Percentiles rank a stretch among this genome's conserved stretches.
Evolutionary conservation across 306 rosid species (phyloP).

Genomic region (Sphenostylis stenocarpa): DNA sequence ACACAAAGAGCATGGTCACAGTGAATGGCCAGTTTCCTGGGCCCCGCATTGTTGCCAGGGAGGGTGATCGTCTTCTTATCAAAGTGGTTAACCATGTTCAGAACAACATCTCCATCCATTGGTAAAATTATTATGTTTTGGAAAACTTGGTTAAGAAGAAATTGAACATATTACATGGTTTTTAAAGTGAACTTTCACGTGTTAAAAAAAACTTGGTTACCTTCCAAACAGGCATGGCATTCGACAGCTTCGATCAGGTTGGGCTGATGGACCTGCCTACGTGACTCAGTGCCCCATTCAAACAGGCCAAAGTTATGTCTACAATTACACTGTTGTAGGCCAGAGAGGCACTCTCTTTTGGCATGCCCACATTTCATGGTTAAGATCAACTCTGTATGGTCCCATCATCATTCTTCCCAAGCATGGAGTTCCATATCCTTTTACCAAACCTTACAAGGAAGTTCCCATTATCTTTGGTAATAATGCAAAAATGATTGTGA

Average conservation of each 20-base stretch:
- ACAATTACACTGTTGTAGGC: slow-evolving; percentile 58
- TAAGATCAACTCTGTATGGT: slow-evolving; percentile 62
- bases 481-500: neutral
- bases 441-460: slow-evolving; percentile 46
- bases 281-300: slow-evolving; percentile 73
- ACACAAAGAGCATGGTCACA: neutral
- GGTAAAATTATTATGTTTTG: slow-evolving; percentile 11
- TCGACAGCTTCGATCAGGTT: slow-evolving; percentile 43
- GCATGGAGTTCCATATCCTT: slow-evolving; percentile 49
- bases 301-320: slow-evolving; percentile 58
- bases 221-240: slow-evolving; percentile 39
- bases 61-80: neutral
- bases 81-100: neutral
- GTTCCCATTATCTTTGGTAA: slow-evolving; percentile 49
- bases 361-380: slow-evolving; percentile 78
- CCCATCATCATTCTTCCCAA: slow-evolving; percentile 60
- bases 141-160: neutral
- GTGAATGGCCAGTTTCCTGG: neutral
- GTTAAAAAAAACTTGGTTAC: neutral
- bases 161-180: neutral
- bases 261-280: slow-evolving; percentile 75
- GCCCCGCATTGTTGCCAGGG: neutral
- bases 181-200: neutral
- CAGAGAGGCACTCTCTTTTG: slow-evolving; percentile 73
- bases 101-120: neutral